A percentile compares a stretch with the other conserved stretches of the same genome.
Evolutionary conservation across 345 rosid genomes (phyloP).

Genomic region (Populus alba): DNA sequence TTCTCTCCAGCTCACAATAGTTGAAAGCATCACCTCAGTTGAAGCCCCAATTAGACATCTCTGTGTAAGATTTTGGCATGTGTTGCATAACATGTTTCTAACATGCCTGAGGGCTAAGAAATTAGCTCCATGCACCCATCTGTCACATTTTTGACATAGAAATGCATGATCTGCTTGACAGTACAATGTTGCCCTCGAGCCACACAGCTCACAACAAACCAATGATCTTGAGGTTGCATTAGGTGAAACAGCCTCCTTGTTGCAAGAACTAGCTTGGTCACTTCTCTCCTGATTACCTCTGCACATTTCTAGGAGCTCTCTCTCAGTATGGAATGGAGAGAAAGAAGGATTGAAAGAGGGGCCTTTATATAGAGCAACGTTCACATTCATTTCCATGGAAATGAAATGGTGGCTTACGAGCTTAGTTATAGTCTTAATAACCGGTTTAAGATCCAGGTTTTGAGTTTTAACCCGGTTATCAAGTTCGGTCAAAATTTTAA

Average conservation of each 20-base stretch:
- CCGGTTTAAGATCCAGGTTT: too few relatives aligned
- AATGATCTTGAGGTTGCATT: conserved; percentile 5
- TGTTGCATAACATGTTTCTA: conserved; percentile 58
- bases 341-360: neutral
- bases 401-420: too few relatives aligned
- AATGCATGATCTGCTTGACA: conserved; percentile 83
- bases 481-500: too few relatives aligned
- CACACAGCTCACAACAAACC: conserved; percentile 65
- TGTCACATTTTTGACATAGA: conserved; percentile 66
- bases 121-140: conserved; percentile 73
- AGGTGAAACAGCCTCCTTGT: conserved; percentile 9
- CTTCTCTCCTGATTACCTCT: conserved; percentile 41
- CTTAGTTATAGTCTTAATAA: too few relatives aligned
- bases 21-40: conserved; percentile 36
- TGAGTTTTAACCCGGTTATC: too few relatives aligned
- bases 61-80: conserved; percentile 60
- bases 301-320: conserved; percentile 39
- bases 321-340: too few relatives aligned
- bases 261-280: conserved; percentile 10
- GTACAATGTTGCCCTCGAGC: conserved; percentile 49
- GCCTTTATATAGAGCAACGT: neutral
- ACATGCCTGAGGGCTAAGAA: conserved; percentile 76
- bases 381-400: too few relatives aligned
- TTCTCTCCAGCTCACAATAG: conserved; percentile 24
- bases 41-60: conserved; percentile 54